Percentiles rank a stretch among this genome's conserved stretches.
These are phyloP conservation scores for Nitzschia sp. DNA, from an alignment of 108 stramenopile genomes.

Conservation along the genomic window DNA sequence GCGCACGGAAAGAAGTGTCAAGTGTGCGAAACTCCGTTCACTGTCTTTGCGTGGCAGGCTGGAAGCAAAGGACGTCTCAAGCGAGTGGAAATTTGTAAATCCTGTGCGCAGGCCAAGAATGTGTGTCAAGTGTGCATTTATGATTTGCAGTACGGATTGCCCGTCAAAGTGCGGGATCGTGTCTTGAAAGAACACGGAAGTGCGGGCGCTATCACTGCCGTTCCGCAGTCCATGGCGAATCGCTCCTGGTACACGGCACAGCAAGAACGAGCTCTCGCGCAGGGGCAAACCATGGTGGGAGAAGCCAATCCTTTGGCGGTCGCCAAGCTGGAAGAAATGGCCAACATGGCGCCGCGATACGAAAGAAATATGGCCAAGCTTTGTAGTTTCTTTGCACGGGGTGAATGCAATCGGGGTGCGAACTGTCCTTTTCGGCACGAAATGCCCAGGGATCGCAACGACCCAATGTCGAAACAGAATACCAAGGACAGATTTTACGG, in stretches of 20 bases:
- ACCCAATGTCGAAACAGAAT: conserved; percentile 91
- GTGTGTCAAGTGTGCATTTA: conserved; percentile 98
- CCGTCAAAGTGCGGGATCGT: conserved; percentile 90
- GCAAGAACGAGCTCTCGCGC: conserved; percentile 72
- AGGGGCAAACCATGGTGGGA: conserved; percentile 63
- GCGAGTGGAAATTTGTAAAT: conserved; percentile 95
- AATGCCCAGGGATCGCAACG: conserved; percentile 91
- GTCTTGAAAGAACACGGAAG: conserved; percentile 76
- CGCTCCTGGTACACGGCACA: conserved; percentile 83
- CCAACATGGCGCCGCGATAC: conserved; percentile 91
- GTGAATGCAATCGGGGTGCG: conserved; percentile 94
- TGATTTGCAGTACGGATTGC: conserved; percentile 96
- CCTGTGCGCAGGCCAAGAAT: conserved; percentile 96
- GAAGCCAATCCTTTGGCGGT: conserved; percentile 58
- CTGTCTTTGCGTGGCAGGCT: conserved; percentile 97
- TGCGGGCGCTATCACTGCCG: conserved; percentile 51
- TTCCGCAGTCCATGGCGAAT: conserved; percentile 90
- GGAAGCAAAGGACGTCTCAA: conserved; percentile 94
- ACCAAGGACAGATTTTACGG: conserved; percentile 96
- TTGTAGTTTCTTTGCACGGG: conserved; percentile 94
- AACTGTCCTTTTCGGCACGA: conserved; percentile 98
- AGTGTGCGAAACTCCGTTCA: conserved; percentile 95
- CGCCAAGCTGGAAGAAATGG: conserved; percentile 86
- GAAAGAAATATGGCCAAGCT: conserved; percentile 95
- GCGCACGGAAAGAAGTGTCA: conserved; percentile 93